A percentile compares a stretch with the other conserved stretches of the same genome.
Evolutionary conservation across 495 filamentous ascomycete species (phyloP).

Genomic region (Pseudotulostoma volvatum): DNA sequence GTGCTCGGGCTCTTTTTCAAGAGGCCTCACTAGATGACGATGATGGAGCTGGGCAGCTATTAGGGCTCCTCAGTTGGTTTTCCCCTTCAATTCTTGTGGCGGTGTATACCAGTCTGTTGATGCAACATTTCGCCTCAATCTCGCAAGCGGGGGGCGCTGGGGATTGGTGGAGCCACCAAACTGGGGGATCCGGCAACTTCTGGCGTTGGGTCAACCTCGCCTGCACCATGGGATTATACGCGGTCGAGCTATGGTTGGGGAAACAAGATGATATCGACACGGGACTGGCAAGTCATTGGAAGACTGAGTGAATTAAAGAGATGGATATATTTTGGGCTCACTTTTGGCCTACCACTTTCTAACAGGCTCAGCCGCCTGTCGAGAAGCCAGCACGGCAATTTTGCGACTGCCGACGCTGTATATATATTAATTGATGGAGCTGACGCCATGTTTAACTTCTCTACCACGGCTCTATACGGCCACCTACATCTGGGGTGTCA

Average conservation of each 20-base stretch:
- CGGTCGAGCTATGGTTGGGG: conserved; percentile 71
- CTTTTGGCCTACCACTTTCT: neutral
- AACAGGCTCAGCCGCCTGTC: too few relatives aligned
- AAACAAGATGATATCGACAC: conserved; percentile 55
- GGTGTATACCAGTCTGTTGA: conserved; percentile 88
- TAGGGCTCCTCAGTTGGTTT: conserved; percentile 79
- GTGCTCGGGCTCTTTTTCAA: conserved; percentile 63
- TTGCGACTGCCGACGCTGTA: too few relatives aligned
- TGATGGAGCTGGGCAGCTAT: conserved; percentile 61
- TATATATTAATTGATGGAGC: too few relatives aligned
- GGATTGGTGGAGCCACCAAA: conserved; percentile 75
- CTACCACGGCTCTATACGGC: too few relatives aligned
- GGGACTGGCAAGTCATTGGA: conserved; percentile 68
- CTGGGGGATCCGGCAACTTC: conserved; percentile 62
- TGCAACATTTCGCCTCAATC: conserved; percentile 80
- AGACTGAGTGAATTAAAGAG: conserved; percentile 50
- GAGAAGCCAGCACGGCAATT: too few relatives aligned
- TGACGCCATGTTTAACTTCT: too few relatives aligned
- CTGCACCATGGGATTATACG: conserved; percentile 75
- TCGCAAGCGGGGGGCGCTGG: conserved; percentile 44
- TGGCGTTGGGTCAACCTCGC: conserved; percentile 90
- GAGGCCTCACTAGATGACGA: conserved; percentile 72
- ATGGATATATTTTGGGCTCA: neutral
- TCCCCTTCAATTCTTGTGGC: conserved; percentile 82
- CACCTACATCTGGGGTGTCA: too few relatives aligned